Base-by-base conservation (phyloP, 192 early-diverging fungal genomes). In the Entophlyctis helioformis region DNA sequence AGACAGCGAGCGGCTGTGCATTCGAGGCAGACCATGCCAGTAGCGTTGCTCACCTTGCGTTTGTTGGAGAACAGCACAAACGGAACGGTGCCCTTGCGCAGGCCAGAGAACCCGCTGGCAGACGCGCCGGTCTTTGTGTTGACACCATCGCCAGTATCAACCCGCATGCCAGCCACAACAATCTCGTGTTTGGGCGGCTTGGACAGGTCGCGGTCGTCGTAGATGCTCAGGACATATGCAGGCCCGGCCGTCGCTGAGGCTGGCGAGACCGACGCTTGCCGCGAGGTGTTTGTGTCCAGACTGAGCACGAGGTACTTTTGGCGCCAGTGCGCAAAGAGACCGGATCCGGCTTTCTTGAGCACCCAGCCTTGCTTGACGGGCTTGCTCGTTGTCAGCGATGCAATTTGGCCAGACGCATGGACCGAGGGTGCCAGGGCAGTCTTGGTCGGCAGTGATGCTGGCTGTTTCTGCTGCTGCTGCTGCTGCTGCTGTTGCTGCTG, bases 291-390 rank as follows among this genome's bases (percentile, higher is more conserved):
- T 4, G 32, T 13, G 38, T 35, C 13, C 6, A 15, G 18, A 19
- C 21, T 18, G 21, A 74, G 53, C 3, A 69, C 61, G n/a, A 74
- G 37, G 51, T 62, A 74, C 45, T 74, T 74, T 20, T 57, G 60
- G 27, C 56, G 50, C 66, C 66, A 74, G 25, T 58, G 57, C 9
- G 71, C 39, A 9, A 74, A 53, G 33, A 74, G 54, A 4, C 64
- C 58, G 4, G 57, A 50, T 15, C 66, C 66, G n/a, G n/a, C n/a
- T 20, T 64, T 56, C 32, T 74, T 74, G 27, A 64, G 37, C 23
- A 74, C 56, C 69, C 69, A 72, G 29, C 69, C 64, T 38, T 72
- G 69, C 44, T 67, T 66, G 35, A 72, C n/a, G n/a, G n/a, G n/a
- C n/a, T n/a, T n/a, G n/a, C n/a, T n/a, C n/a, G n/a, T n/a, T n/a